Percentiles rank a stretch among this genome's conserved stretches.
Evolutionary conservation across 805 yeast species (phyloP).

Genomic region (Pichia heedii): DNA sequence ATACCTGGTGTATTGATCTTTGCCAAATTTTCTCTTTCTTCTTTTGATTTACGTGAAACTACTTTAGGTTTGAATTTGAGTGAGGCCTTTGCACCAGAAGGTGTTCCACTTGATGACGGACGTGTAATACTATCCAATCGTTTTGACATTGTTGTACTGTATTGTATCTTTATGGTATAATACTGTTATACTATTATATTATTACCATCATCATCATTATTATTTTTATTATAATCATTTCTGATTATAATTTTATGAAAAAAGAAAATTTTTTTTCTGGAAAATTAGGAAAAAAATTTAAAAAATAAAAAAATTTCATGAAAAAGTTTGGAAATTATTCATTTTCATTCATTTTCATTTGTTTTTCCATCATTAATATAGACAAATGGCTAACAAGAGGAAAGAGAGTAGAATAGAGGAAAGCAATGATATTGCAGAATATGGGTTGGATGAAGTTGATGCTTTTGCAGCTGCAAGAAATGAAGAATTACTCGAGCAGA

Average conservation of each 20-base stretch:
- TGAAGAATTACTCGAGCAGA: constrained; percentile 45
- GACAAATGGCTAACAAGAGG: constrained; percentile 9
- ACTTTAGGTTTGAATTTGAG: constrained; percentile 79
- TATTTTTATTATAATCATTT: too few relatives aligned
- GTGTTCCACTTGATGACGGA: constrained; percentile 11
- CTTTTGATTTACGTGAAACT: constrained; percentile 75
- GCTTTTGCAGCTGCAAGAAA: constrained; percentile 55
- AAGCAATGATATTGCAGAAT: constrained; percentile 19
- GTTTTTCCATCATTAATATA: background rate
- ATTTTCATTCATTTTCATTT: background rate
- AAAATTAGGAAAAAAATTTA: too few relatives aligned
- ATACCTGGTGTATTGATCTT: constrained; percentile 42
- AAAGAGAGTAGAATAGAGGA: background rate
- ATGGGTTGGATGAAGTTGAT: constrained; percentile 60
- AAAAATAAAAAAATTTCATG: background rate
- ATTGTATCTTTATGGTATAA: background rate
- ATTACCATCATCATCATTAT: too few relatives aligned
- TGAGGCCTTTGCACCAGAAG: constrained; percentile 33
- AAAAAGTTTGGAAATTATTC: background rate
- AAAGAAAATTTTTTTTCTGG: background rate
- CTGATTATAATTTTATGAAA: too few relatives aligned
- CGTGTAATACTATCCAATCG: constrained; percentile 33
- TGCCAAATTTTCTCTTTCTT: constrained; percentile 60
- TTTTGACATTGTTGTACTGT: constrained; percentile 15
- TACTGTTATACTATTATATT: background rate